Base-by-base conservation (phyloP, 306 rosid species). In the Prunus dulcis region DNA sequence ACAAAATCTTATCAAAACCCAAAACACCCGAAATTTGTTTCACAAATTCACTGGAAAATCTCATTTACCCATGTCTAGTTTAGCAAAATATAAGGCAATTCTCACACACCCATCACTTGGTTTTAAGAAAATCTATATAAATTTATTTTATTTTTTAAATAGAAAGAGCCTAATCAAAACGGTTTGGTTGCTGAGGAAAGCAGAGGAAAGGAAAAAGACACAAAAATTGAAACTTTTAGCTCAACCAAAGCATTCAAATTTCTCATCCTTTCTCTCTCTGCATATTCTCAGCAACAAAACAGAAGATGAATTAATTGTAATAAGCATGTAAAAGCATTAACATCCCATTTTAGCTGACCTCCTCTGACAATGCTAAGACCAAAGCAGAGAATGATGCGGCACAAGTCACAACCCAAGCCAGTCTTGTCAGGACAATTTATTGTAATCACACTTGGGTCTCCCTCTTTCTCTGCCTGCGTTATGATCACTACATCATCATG, bases 341-440 rank as follows among this genome's bases (percentile, higher is more conserved):
- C 57, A 6, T 25, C 43, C 60, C 27, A 17, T 30, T 12, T 47
- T 4, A n/a, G 49, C 11, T 76, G 70, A 95, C 99, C 99, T 92
- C 97, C 99, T 87, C 87, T 84, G 57, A 88, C 88, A 88, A 95
- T 92, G 93, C 79, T 89, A n/a, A 95, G 87, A 76, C 96, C 93
- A 77, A 92, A 95, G 84, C 88, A 90, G 87, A 95, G 99, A 76
- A 95, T 88, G 87, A 90, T 87, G 51, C 99, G 97, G 75, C 99
- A 95, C 88, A 95, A 78, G 77, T 95, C 99, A 75, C 92, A 90
- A 28, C 97, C 99, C 28, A 95, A 71, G n/a, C 99, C 99, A 15
- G 97, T 90, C 58, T 92, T 95, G 79, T 95, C 99, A 9, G 99
- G 99, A 76, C 99, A 95, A 75, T 95, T 95, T 5, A 95, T 92